Base-by-base conservation (phyloP, 495 filamentous ascomycete species). In the Podospora didyma region DNA sequence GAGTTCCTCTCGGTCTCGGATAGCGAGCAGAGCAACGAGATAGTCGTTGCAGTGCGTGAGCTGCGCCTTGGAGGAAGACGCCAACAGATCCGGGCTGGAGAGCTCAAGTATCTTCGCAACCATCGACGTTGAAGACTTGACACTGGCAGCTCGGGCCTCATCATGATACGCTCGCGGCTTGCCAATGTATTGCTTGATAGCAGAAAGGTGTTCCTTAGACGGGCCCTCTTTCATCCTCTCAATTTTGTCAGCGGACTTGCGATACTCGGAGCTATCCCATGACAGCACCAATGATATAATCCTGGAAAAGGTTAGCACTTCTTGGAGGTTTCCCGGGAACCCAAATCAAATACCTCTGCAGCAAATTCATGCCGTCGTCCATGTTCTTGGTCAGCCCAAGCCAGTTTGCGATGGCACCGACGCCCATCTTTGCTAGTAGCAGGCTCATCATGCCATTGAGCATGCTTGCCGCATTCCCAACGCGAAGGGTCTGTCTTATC, bases 391-490 rank as follows among this genome's bases (percentile, higher is more conserved):
- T 87, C 24, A 81, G 47, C 0, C 86, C 85, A 46, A 88, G 71
- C 85, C 85, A 89, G 60, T 86, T 86, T 9, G 86, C 84, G 16
- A 88, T 51, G 1, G 76, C 79, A 3, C 77, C 79, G 2, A 89
- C 67, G 28, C 82, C 82, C 54, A 87, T 68, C 62, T 89, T 89
- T 3, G 85, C 79, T 14, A 89, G 66, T 17, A 88, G 66, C n/a
- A 89, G 62, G 48, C 68, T 75, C 39, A 83, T 73, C 75, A 89
- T 82, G 14, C 74, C 85, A 59, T 76, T 84, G 46, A 89, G 78
- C 86, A 89, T 88, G 34, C 78, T 83, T 7, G 84, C 86, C 0
- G 82, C 86, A 61, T 88, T 89, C 6, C 86, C 84, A 28, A 88
- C 74, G 37, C 79, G 79, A 4, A 89, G 69, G 1, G 84, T 86